Conservation (phyloP, 345 rosid genomes). For the Brassica carinata region DNA sequence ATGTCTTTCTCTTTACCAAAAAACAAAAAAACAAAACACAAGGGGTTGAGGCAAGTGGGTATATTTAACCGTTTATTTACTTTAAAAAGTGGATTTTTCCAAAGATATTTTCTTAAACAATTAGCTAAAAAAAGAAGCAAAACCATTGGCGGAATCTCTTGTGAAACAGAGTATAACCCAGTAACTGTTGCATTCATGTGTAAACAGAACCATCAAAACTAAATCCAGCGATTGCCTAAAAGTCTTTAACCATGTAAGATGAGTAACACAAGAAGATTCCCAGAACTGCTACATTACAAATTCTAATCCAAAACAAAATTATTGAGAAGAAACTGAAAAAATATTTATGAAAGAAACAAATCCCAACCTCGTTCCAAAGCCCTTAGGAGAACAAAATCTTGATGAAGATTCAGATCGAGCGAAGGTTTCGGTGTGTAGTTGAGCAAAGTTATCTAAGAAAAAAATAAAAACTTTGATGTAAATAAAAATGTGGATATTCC, state of each 20-base stretch:
- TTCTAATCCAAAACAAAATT: not conserved
- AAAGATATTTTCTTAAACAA: not conserved
- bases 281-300: conserved; percentile 3
- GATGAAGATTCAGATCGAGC: conserved; percentile 9
- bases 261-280: not conserved
- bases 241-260: not conserved
- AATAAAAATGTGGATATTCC: not conserved
- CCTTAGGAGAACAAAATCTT: not conserved
- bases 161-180: conserved; percentile 30
- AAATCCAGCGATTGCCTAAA: conserved; percentile 2
- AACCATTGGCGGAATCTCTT: conserved; percentile 16
- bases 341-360: not conserved
- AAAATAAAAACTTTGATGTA: not conserved
- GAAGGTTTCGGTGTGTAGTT: not conserved
- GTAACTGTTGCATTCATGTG: conserved; percentile 27
- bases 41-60: conserved; percentile 3
- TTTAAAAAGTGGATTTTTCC: not conserved
- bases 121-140: not conserved
- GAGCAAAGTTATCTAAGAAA: not conserved
- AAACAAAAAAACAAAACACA: not conserved
- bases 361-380: conserved; percentile 4
- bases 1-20: not conserved
- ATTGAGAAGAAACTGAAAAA: not conserved
- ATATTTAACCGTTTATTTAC: not conserved
- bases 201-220: not conserved